Evolutionary conservation across 306 rosid genomes (phyloP).

Genomic region (Alnus rubra): DNA sequence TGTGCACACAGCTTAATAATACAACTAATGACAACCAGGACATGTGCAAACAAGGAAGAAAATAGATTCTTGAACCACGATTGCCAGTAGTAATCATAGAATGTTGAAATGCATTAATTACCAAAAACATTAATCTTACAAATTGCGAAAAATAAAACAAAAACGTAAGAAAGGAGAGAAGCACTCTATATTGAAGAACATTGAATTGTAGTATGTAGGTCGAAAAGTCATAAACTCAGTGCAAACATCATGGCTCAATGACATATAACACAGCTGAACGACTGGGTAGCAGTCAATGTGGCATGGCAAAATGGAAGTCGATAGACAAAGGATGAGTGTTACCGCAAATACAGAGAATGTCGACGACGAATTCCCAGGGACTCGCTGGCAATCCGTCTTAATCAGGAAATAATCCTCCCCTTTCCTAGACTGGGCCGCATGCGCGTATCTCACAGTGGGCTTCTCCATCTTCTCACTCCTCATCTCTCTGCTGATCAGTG

Average conservation of each 20-base stretch:
- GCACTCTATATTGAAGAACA: not conserved
- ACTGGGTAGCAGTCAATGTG: not conserved
- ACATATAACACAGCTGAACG: constrained; percentile 1
- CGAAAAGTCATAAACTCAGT: not conserved
- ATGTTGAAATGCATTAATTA: constrained; percentile 11
- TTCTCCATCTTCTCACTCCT: constrained; percentile 92
- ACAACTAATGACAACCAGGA: too few species aligned
- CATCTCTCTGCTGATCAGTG: constrained; percentile 80
- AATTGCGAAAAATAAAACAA: constrained; percentile 6
- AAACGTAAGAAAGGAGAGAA: constrained; percentile 1
- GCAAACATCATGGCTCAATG: not conserved
- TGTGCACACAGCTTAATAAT: too few species aligned
- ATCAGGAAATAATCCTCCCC: constrained; percentile 88
- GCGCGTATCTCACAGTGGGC: constrained; percentile 75
- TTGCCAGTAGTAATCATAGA: not conserved
- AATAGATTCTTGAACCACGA: too few species aligned
- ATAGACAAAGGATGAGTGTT: constrained; percentile 15
- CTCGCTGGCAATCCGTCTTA: constrained; percentile 80
- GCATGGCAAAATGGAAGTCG: constrained; percentile 2
- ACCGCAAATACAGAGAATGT: constrained; percentile 90
- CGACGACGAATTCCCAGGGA: constrained; percentile 75
- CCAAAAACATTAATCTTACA: not conserved
- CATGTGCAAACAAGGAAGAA: too few species aligned
- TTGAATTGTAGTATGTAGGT: not conserved
- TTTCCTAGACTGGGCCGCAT: constrained; percentile 89